A percentile compares a stretch with the other conserved stretches of the same genome.
phyloP scores from a whole-genome alignment of 1,139 yeast species.

The Suhomyces bolitotheri region DNA sequence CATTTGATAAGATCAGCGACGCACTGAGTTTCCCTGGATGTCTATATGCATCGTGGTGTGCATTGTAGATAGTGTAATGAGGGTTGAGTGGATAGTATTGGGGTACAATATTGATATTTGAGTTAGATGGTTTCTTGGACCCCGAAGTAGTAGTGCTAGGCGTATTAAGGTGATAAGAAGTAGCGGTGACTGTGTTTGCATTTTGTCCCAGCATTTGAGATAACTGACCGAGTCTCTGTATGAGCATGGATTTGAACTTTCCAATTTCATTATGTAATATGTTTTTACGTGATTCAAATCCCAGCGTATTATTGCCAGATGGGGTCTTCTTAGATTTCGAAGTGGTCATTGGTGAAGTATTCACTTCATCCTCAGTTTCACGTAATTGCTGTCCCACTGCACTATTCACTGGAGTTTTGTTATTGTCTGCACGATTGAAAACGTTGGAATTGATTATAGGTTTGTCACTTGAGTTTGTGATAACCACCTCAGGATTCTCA shows the following conservation, averaged over 20 bases:
- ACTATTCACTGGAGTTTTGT: slow-evolving; percentile 17
- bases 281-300: neutral
- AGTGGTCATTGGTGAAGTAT: slow-evolving; percentile 19
- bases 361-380: slow-evolving; percentile 14
- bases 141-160: slow-evolving; percentile 4
- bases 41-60: slow-evolving; percentile 10
- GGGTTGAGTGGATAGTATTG: slow-evolving; percentile 43
- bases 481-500: slow-evolving; percentile 1
- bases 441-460: slow-evolving; percentile 16
- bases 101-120: slow-evolving; percentile 28
- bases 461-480: slow-evolving; percentile 5
- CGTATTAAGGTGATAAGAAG: slow-evolving; percentile 18
- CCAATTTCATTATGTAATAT: slow-evolving; percentile 13
- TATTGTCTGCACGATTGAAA: slow-evolving; percentile 13
- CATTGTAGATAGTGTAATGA: slow-evolving; percentile 32
- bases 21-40: slow-evolving; percentile 9
- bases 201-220: slow-evolving; percentile 1
- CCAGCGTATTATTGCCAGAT: slow-evolving; percentile 1
- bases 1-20: slow-evolving; percentile 10
- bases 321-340: slow-evolving; percentile 7
- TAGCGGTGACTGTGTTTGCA: slow-evolving; percentile 5
- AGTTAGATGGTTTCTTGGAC: slow-evolving; percentile 21
- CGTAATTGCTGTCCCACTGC: slow-evolving; percentile 8
- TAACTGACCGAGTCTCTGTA: slow-evolving; percentile 13
- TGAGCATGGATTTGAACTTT: slow-evolving; percentile 14